Evolutionary conservation across 352 stramenopile genomes (phyloP).

Genomic region (Phytophthora rubi): DNA sequence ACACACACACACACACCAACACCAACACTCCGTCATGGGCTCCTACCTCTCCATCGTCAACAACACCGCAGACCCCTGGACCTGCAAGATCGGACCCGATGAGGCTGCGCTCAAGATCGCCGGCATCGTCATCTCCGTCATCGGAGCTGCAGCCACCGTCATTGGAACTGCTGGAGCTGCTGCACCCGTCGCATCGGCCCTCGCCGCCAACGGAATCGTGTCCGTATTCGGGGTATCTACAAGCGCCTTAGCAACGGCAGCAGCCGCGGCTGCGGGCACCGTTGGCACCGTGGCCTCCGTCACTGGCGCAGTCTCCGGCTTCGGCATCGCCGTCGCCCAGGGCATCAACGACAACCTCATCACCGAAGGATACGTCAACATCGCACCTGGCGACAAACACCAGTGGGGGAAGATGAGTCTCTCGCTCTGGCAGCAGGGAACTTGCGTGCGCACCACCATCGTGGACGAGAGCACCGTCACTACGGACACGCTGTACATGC

Average conservation of each 20-base stretch:
- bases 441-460: slow-evolving; percentile 50
- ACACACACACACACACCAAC: background rate
- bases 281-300: slow-evolving; percentile 27
- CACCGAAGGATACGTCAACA: slow-evolving; percentile 39
- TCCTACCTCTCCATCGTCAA: slow-evolving; percentile 57
- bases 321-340: slow-evolving; percentile 43
- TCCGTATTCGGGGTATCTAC: slow-evolving; percentile 45
- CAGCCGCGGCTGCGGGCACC: slow-evolving; percentile 23
- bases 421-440: slow-evolving; percentile 58
- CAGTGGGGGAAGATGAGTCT: slow-evolving; percentile 52
- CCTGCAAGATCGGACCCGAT: slow-evolving; percentile 50
- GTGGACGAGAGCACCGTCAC: slow-evolving; percentile 44
- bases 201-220: slow-evolving; percentile 36
- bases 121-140: slow-evolving; percentile 28
- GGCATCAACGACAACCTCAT: slow-evolving; percentile 45
- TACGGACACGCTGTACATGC: slow-evolving; percentile 55
- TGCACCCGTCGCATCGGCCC: slow-evolving; percentile 33
- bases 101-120: slow-evolving; percentile 18
- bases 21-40: slow-evolving; percentile 33
- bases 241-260: slow-evolving; percentile 26
- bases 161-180: slow-evolving; percentile 40
- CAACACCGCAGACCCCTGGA: slow-evolving; percentile 48
- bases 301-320: slow-evolving; percentile 40
- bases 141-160: slow-evolving; percentile 31
- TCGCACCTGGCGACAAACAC: slow-evolving; percentile 36